Base-by-base conservation (phyloP, 2,329 filamentous ascomycete species). In the Arthrobotrys megalospora region DNA sequence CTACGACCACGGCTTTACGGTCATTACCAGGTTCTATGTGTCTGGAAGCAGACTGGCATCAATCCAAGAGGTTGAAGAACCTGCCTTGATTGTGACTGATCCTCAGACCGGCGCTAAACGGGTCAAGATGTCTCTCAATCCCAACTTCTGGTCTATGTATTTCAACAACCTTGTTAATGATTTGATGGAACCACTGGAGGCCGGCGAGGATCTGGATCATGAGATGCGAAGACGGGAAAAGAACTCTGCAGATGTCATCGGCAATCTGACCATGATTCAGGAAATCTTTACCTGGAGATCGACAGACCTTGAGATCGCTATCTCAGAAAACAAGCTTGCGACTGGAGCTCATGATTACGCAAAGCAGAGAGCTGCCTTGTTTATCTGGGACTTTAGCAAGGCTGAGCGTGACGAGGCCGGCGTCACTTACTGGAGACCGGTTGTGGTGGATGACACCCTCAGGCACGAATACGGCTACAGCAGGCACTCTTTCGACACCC, bases 371-470 rank as follows among this genome's bases (percentile, higher is more conserved):
- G 79, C 76, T 55, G 81, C 80, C 55, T 69, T 82, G 38, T 81
- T 82, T 50, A 80, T 82, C 38, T 82, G 81, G 81, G 81, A 82
- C 68, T 82, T 82, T 67, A 81, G 71, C 43, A 81, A 82, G 80
- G 63, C 76, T 11, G 76, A 79, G 14, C 69, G 66, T 34, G 76
- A 75, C 12, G 76, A 79, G 55, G 69, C 76, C 12, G 76, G 76
- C 24, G 70, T 73, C n/a, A 75, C 70, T 12, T 73, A 75, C 52
- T 79, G 76, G 76, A 52, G 76, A 12, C 69, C 68, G 12, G 70
- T 79, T 19, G 69, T 79, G n/a, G 50, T 79, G 16, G 75, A 78
- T 45, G 75, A 78, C 52, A 48, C 60, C 6, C 45, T 78, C 32
- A 71, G 75, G 16, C 60, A 68, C 34, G 75, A 78, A 14, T 78